Evolutionary conservation across 352 stramenopile genomes (phyloP).

Genomic region (Pythium insidiosum): DNA sequence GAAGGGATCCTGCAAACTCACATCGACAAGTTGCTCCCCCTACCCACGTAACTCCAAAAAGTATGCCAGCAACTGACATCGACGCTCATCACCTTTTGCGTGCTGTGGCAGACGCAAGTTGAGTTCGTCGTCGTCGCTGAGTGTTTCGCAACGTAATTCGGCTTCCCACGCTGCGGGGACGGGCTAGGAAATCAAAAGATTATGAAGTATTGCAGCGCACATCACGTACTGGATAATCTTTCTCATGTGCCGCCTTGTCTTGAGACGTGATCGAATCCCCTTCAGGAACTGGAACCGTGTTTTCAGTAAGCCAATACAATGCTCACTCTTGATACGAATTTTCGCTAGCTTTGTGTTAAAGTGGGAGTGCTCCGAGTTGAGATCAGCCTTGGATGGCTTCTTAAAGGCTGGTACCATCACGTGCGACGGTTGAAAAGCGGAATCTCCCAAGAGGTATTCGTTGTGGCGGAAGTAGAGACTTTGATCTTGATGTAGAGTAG

Average conservation of each 20-base stretch:
- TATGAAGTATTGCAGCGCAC: conserved; percentile 9
- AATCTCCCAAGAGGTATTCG: conserved; percentile 21
- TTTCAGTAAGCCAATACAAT: conserved; percentile 15
- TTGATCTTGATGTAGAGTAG: neutral
- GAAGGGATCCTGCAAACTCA: conserved; percentile 11
- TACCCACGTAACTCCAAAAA: conserved; percentile 12
- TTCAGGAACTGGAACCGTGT: conserved; percentile 20
- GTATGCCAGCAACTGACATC: conserved; percentile 10
- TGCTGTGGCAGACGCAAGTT: conserved; percentile 1
- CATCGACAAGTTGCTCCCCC: conserved; percentile 11
- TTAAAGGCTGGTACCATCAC: conserved; percentile 14
- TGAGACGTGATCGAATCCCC: conserved; percentile 11
- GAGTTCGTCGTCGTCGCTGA: conserved; percentile 9
- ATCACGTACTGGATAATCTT: conserved; percentile 9
- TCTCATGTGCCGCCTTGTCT: conserved; percentile 1
- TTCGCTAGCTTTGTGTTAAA: conserved; percentile 17
- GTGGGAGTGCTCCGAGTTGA: neutral
- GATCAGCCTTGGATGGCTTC: conserved; percentile 5
- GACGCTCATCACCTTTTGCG: conserved; percentile 5
- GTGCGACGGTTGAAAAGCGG: conserved; percentile 15
- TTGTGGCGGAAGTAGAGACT: conserved; percentile 1
- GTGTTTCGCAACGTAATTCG: neutral
- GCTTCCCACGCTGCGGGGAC: conserved; percentile 5
- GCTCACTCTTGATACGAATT: conserved; percentile 12
- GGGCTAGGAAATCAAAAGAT: conserved; percentile 17